Evolutionary conservation across 352 stramenopile genomes (phyloP).

Genomic region (Globisporangium yorkense): DNA sequence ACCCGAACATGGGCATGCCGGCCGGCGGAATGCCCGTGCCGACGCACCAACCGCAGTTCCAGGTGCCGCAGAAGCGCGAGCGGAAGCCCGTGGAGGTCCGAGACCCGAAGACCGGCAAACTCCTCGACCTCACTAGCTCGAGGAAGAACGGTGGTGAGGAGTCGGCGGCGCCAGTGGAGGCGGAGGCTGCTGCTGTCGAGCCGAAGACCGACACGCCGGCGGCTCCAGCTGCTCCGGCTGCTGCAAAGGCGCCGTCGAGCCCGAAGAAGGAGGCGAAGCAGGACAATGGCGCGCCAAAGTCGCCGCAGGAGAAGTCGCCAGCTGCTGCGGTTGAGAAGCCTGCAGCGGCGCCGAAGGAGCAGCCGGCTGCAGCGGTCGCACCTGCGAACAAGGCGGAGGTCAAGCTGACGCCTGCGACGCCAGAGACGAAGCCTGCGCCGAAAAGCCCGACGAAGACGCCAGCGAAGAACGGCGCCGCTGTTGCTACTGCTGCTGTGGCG

Average conservation of each 20-base stretch:
- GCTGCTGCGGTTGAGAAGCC: neutral
- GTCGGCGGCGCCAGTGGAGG: neutral
- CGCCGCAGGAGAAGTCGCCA: constrained; percentile 16
- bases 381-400: constrained; percentile 7
- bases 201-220: neutral
- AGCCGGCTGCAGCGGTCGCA: neutral
- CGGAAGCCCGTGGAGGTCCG: constrained; percentile 38
- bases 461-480: constrained; percentile 5
- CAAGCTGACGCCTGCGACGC: neutral
- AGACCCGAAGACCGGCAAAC: constrained; percentile 13
- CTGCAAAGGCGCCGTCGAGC: constrained; percentile 8
- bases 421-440: constrained; percentile 9
- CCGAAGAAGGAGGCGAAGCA: constrained; percentile 13
- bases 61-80: constrained; percentile 33
- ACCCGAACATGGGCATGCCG: constrained; percentile 35
- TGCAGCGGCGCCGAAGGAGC: constrained; percentile 5
- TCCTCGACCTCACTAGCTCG: constrained; percentile 3
- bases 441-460: constrained; percentile 10
- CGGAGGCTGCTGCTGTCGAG: neutral
- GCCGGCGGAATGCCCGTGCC: constrained; percentile 27
- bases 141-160: constrained; percentile 7
- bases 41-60: constrained; percentile 18
- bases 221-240: constrained; percentile 3
- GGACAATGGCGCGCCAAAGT: constrained; percentile 13
- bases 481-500: neutral